Percentiles rank a stretch among this genome's conserved stretches.
Conservation (phyloP, 768 basidiomycete species). For the Crassisporium funariophilum region DNA sequence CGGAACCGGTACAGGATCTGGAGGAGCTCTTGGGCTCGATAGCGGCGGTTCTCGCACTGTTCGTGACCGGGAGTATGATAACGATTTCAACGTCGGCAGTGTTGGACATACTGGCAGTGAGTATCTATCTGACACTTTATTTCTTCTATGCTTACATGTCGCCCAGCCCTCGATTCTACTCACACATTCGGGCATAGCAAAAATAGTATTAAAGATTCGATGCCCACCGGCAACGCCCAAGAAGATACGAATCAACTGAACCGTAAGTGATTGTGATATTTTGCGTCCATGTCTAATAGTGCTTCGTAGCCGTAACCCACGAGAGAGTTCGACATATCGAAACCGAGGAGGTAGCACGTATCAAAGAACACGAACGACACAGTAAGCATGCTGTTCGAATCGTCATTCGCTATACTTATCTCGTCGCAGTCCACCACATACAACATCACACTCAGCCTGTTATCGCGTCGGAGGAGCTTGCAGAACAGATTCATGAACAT, state of each 20-base stretch:
- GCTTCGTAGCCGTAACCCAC: slow-evolving; percentile 33
- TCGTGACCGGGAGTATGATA: too few relatives aligned
- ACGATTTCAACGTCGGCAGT: background rate
- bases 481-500: slow-evolving; percentile 27
- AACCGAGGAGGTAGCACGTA: slow-evolving; percentile 31
- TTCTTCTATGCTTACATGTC: too few relatives aligned
- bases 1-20: too few relatives aligned
- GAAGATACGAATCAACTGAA: slow-evolving; percentile 25
- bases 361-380: slow-evolving; percentile 36
- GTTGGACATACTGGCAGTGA: slow-evolving; percentile 3
- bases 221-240: slow-evolving; percentile 17
- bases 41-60: background rate
- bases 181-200: slow-evolving; percentile 16
- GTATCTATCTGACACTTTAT: background rate
- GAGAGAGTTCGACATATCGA: slow-evolving; percentile 30
- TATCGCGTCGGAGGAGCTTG: slow-evolving; percentile 23
- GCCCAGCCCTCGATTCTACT: slow-evolving; percentile 8
- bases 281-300: too few relatives aligned
- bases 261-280: slow-evolving; percentile 12
- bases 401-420: background rate
- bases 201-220: slow-evolving; percentile 9
- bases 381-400: slow-evolving; percentile 21
- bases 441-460: slow-evolving; percentile 41
- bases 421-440: slow-evolving; percentile 34
- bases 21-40: too few relatives aligned